A percentile compares a stretch with the other conserved stretches of the same genome.
Conservation (phyloP, 345 rosid species). For the Lepidium aucheri region DNA sequence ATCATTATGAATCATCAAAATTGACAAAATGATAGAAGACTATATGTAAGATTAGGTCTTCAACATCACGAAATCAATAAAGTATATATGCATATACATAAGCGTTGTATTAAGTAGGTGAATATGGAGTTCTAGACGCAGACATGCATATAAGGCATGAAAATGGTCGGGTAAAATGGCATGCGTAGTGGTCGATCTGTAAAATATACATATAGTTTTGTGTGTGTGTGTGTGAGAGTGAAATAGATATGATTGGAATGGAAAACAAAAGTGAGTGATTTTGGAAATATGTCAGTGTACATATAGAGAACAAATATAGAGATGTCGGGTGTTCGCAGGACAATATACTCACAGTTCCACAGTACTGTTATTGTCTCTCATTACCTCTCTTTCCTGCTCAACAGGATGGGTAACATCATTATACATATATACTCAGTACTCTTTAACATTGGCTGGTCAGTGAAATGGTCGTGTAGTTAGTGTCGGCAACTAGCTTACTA, state of each 20-base stretch:
- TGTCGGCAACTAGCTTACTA: too few species aligned
- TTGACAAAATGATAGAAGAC: background rate
- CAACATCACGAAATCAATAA: background rate
- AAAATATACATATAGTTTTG: background rate
- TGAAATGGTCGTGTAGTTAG: background rate
- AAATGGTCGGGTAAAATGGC: constrained; percentile 20
- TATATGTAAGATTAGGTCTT: background rate
- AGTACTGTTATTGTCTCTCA: constrained; percentile 7
- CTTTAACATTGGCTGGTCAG: background rate
- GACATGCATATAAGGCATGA: constrained; percentile 15
- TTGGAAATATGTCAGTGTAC: constrained; percentile 8
- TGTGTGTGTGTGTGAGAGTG: background rate
- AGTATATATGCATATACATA: background rate
- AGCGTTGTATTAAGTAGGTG: too few species aligned
- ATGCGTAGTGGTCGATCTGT: constrained; percentile 20
- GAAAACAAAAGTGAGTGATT: constrained; percentile 3
- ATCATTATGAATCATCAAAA: background rate
- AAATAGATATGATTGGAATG: background rate
- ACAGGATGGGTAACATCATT: background rate
- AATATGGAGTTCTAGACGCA: too few species aligned
- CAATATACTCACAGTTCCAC: constrained; percentile 1
- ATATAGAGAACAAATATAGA: background rate
- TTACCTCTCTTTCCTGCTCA: background rate
- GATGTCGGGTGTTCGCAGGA: constrained; percentile 8
- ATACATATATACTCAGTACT: background rate